A percentile compares a stretch with the other conserved stretches of the same genome.
Evolutionary conservation across 2,329 filamentous ascomycete species (phyloP).

Genomic region (Epichloe brachyelytri): DNA sequence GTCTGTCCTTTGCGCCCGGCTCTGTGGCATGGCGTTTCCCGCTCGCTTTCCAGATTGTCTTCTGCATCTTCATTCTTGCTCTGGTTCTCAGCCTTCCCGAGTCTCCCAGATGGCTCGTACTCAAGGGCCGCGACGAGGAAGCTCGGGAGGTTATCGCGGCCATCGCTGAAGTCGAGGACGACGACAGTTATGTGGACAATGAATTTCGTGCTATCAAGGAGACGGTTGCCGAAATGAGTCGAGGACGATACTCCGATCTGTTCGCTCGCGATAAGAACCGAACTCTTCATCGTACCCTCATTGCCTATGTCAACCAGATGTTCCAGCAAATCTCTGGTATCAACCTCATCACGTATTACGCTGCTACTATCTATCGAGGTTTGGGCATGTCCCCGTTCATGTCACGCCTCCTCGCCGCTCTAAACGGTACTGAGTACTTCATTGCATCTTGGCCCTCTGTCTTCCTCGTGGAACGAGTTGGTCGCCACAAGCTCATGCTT

Average conservation of each 20-base stretch:
- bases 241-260: constrained; percentile 44
- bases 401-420: constrained; percentile 41
- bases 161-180: constrained; percentile 39
- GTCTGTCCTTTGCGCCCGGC: constrained; percentile 35
- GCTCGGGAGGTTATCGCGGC: constrained; percentile 34
- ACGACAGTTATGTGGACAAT: constrained; percentile 43
- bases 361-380: constrained; percentile 43
- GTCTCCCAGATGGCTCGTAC: constrained; percentile 35
- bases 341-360: constrained; percentile 51
- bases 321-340: constrained; percentile 54
- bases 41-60: constrained; percentile 40
- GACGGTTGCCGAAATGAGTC: constrained; percentile 55
- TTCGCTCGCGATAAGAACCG: constrained; percentile 47
- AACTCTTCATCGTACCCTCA: constrained; percentile 42
- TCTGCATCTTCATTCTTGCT: constrained; percentile 43
- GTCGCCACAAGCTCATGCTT: constrained; percentile 59
- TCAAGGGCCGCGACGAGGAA: constrained; percentile 33
- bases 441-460: constrained; percentile 50
- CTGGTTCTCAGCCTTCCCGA: constrained; percentile 42
- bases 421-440: constrained; percentile 36
- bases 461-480: constrained; percentile 52
- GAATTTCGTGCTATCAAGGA: constrained; percentile 50
- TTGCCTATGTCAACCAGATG: constrained; percentile 49
- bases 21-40: constrained; percentile 44
- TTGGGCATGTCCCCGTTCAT: constrained; percentile 40